Conservation (phyloP, 305 asterid genomes). For the Ajuga reptans region DNA sequence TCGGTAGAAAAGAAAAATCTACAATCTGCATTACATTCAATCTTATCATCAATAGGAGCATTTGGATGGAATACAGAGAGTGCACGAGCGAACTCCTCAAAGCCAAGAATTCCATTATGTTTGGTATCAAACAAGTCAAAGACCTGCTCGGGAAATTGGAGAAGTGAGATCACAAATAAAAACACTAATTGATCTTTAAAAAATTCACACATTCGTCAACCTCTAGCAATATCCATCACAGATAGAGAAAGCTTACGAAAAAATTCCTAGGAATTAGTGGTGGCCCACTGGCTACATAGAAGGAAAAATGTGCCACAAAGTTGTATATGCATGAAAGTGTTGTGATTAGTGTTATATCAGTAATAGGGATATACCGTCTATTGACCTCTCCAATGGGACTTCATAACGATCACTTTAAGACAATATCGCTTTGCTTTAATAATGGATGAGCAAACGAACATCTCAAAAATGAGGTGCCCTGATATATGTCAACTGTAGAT, state of each 20-base stretch:
- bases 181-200: conserved; percentile 8
- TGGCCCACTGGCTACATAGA: neutral
- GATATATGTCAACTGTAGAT: neutral
- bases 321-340: neutral
- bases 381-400: neutral
- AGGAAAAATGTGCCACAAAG: neutral
- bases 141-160: conserved; percentile 43
- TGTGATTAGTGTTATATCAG: neutral
- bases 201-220: neutral
- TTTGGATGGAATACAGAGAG: conserved; percentile 98
- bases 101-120: conserved; percentile 94
- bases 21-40: conserved; percentile 54
- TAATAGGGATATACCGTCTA: neutral
- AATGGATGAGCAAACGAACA: neutral
- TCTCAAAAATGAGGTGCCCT: neutral
- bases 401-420: neutral
- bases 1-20: neutral
- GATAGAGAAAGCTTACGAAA: neutral
- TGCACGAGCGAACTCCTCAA: conserved; percentile 97
- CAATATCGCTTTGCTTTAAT: neutral
- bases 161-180: neutral
- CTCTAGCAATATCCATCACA: neutral
- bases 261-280: neutral
- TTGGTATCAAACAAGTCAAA: conserved; percentile 94
- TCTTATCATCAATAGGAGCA: conserved; percentile 94